Percentiles rank a stretch among this genome's conserved stretches.
Evolutionary conservation across 2,329 filamentous ascomycete species (phyloP).

Genomic region (Colletotrichum lentis): DNA sequence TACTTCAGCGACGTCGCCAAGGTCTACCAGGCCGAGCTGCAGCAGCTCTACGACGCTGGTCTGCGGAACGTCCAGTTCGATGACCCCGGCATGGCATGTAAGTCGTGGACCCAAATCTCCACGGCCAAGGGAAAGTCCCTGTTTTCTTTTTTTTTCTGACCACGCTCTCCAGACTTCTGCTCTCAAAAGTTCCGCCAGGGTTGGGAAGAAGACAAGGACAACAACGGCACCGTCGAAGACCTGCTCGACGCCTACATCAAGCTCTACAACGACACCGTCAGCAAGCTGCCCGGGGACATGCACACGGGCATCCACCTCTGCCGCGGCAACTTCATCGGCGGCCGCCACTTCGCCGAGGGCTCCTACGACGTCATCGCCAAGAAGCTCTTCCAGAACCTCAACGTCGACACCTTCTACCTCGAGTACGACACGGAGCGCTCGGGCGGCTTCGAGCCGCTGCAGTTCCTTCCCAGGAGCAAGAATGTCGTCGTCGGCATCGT

Average conservation of each 20-base stretch:
- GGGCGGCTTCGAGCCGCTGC: constrained; percentile 72
- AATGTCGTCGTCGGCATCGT: constrained; percentile 71
- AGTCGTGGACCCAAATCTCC: too few relatives aligned
- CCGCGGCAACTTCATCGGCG: constrained; percentile 72
- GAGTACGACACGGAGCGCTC: constrained; percentile 73
- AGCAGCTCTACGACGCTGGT: constrained; percentile 68
- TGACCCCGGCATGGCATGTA: constrained; percentile 73
- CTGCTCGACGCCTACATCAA: constrained; percentile 79
- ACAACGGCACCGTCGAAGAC: constrained; percentile 71
- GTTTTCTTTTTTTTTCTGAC: too few relatives aligned
- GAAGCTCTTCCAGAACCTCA: constrained; percentile 70
- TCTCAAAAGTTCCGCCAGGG: constrained; percentile 75
- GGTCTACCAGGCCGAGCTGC: constrained; percentile 70
- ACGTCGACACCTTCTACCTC: constrained; percentile 73
- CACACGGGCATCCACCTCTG: constrained; percentile 82
- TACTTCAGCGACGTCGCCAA: constrained; percentile 72
- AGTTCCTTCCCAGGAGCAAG: constrained; percentile 66
- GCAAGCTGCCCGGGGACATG: constrained; percentile 71
- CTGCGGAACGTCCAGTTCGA: constrained; percentile 74
- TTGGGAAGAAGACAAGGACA: constrained; percentile 73
- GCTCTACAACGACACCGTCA: constrained; percentile 77
- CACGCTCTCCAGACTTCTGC: constrained; percentile 71
- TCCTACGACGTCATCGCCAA: constrained; percentile 73
- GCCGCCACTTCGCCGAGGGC: constrained; percentile 71
- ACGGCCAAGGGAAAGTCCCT: too few relatives aligned